Base-by-base conservation (phyloP, 2,329 filamentous ascomycete genomes). In the Boeremia exigua region DNA sequence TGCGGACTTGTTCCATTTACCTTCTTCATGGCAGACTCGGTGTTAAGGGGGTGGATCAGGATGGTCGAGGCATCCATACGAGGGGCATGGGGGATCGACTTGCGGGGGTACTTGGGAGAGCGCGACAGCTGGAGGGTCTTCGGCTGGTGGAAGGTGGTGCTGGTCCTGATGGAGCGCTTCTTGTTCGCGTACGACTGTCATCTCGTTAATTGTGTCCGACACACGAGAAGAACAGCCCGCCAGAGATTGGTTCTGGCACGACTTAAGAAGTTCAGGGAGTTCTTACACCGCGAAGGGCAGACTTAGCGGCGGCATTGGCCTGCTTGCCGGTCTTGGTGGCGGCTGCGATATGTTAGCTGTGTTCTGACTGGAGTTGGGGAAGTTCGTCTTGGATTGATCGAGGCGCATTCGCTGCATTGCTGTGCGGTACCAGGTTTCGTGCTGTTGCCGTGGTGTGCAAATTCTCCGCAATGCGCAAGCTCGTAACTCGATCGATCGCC, bases 11-110 rank as follows among this genome's bases (percentile, higher is more conserved):
- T n/a, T 37, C 8, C 28, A 30, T 17, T 54, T 50, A 63, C 61
- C 61, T 97, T 97, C 92, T 99, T 99, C 94, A 99, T 98, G 77
- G 96, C 95, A 77, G 90, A 95, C 90, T 99, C 95, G 60, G 95
- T 99, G 89, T 99, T 99, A 78, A 99, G 87, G 69, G 95, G 72
- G 95, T 97, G 92, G 78, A 98, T 85, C 80, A 99, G 90, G 80
- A 98, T 86, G 88, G 96, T 97, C 87, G 93, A 91, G 84, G 94
- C 91, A 83, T 99, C 95, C 76, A 99, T 91, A 74, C 92, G 90
- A 72, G 93, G 89, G 78, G 87, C 86, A 80, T 94, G 89, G 75
- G 91, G 88, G 79, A 99, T 87, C 70, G 92, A 93, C 86, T 95
- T 96, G 85, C 94, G 92, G 70, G 91, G 93, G 87, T 96, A 98